These are phyloP conservation scores for Huntiella omanensis DNA, from an alignment of 2,329 filamentous ascomycete genomes.

Conservation along the genomic window DNA sequence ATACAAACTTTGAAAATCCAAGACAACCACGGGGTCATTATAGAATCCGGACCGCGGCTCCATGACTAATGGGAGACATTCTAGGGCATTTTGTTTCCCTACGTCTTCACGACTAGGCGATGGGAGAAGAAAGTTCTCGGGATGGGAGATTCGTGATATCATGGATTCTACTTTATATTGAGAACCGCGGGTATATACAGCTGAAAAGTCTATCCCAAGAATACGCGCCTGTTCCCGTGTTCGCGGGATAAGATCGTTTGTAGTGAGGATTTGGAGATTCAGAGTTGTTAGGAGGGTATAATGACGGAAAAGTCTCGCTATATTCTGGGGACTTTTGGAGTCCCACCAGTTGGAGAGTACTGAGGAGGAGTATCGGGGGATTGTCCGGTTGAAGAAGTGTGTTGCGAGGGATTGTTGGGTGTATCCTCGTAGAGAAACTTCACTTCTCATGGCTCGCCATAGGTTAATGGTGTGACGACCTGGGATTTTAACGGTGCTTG, in stretches of 20 bases:
- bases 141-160: slow-evolving; percentile 97
- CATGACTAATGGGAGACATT: slow-evolving; percentile 91
- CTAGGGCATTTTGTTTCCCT: slow-evolving; percentile 79
- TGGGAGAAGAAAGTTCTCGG: slow-evolving; percentile 78
- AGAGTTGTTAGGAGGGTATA: slow-evolving; percentile 58
- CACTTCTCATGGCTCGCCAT: slow-evolving; percentile 88
- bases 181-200: slow-evolving; percentile 82
- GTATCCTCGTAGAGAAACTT: slow-evolving; percentile 80
- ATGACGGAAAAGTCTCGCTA: slow-evolving; percentile 60
- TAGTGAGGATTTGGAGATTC: slow-evolving; percentile 77
- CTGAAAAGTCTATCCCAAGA: slow-evolving; percentile 90
- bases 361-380: slow-evolving; percentile 70
- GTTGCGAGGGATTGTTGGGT: slow-evolving; percentile 93
- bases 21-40: slow-evolving; percentile 66
- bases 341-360: slow-evolving; percentile 67
- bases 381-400: slow-evolving; percentile 68
- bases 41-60: slow-evolving; percentile 94
- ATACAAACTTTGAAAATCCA: slow-evolving; percentile 93
- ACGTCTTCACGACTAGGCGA: slow-evolving; percentile 87
- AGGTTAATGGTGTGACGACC: slow-evolving; percentile 94
- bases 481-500: slow-evolving; percentile 79
- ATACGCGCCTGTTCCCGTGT: slow-evolving; percentile 90
- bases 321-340: slow-evolving; percentile 5
- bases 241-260: slow-evolving; percentile 70
- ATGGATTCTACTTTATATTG: slow-evolving; percentile 98